Evolutionary conservation across 140 eudicot species (phyloP).

Genomic region (Stevia rebaudiana): DNA sequence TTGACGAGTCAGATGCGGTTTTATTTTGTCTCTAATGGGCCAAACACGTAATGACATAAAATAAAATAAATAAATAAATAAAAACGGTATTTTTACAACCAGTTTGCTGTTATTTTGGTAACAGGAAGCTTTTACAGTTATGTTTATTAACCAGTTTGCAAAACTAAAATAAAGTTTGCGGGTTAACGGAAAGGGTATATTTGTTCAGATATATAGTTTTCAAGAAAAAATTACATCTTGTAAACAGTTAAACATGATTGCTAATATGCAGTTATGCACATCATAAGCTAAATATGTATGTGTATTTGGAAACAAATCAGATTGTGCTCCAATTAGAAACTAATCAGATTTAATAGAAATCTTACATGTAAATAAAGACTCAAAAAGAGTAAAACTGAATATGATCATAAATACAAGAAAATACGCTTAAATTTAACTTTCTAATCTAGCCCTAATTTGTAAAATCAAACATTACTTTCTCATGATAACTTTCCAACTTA

Average conservation of each 20-base stretch:
- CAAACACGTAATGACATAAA: no score
- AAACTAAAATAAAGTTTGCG: background rate
- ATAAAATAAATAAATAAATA: no score
- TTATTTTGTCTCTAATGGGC: no score
- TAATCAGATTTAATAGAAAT: constrained; percentile 1
- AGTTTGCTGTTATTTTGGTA: no score
- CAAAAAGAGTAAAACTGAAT: background rate
- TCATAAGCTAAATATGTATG: background rate
- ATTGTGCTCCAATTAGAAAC: background rate
- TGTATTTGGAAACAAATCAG: background rate
- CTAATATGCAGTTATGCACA: background rate
- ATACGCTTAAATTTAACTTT: background rate
- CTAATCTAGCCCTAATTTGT: background rate
- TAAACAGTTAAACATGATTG: background rate
- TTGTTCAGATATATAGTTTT: background rate
- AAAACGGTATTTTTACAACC: no score
- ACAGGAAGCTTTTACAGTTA: no score
- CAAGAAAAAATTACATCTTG: background rate
- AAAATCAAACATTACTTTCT: background rate
- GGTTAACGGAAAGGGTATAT: background rate
- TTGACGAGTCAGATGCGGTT: no score
- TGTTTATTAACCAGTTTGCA: no score
- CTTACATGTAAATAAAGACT: background rate
- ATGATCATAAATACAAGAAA: background rate
- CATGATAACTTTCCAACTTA: background rate